These are phyloP conservation scores for Yamadazyma sp. DNA, from an alignment of 805 yeast species.

Conservation along the genomic window DNA sequence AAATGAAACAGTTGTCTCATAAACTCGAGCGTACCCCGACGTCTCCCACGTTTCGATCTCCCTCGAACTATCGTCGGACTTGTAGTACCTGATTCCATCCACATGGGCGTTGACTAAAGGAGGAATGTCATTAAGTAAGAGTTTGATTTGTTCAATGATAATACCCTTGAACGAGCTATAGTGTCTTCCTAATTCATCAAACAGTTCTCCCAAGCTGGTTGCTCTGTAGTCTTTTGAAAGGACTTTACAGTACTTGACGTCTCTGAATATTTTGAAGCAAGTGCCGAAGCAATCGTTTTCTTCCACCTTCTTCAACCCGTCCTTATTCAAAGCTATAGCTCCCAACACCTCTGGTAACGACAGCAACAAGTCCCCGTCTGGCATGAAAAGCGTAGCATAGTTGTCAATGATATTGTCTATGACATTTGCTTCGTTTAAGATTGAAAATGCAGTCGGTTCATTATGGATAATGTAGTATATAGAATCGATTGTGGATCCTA, in stretches of 20 bases:
- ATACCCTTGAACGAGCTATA: slow-evolving; percentile 68
- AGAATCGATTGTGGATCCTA: slow-evolving; percentile 61
- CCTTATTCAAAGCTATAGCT: slow-evolving; percentile 75
- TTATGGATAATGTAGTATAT: slow-evolving; percentile 75
- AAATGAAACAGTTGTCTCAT: slow-evolving; percentile 53
- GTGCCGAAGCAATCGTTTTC: slow-evolving; percentile 34
- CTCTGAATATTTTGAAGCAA: slow-evolving; percentile 52
- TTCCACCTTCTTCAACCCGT: slow-evolving; percentile 63
- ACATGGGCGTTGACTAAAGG: slow-evolving; percentile 24
- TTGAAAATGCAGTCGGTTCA: slow-evolving; percentile 86
- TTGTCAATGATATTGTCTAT: slow-evolving; percentile 63
- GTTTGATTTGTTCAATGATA: slow-evolving; percentile 49
- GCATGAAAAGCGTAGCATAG: slow-evolving; percentile 55
- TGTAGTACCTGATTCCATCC: slow-evolving; percentile 40
- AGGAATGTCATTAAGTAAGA: slow-evolving; percentile 48
- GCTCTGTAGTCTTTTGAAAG: slow-evolving; percentile 47
- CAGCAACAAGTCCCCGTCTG: slow-evolving; percentile 56
- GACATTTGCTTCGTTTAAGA: slow-evolving; percentile 74
- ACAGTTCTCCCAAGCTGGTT: slow-evolving; percentile 58
- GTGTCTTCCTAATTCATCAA: slow-evolving; percentile 83
- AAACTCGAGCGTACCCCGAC: slow-evolving; percentile 42
- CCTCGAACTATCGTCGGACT: slow-evolving; percentile 21
- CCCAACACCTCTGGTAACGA: slow-evolving; percentile 75
- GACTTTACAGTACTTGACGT: slow-evolving; percentile 51
- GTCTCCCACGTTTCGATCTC: slow-evolving; percentile 56